Evolutionary conservation across 164 flowering plant genomes (phyloP), one percentile per base, ranked within the genome.

Genomic region (Taxillus chinensis): DNA sequence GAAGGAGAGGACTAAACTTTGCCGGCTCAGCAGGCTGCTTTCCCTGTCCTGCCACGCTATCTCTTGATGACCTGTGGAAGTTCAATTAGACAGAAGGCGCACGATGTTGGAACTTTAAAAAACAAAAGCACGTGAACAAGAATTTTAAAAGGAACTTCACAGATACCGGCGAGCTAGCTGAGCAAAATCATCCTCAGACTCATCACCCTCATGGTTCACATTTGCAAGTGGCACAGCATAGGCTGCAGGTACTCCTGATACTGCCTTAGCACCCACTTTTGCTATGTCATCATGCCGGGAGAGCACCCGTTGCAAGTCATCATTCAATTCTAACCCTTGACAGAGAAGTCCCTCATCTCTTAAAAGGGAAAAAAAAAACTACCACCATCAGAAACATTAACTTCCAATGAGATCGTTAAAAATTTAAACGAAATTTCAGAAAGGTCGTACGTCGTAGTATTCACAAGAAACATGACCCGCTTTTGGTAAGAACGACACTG

Each of bases 331-430:
- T 79, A 95, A 75, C 63, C 96, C 99, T 64, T 80, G 90, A 67
- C 73, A 74, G 7, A 95, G 81, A 72, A 95, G 96, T 53, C 79
- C 85, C 79, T 95, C 99, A 52, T 91, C 86, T 68, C 99, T 95
- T 76, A 65, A 5, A 55, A 72, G 69, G 62, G 7, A 12, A 64
- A 64, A 55, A 27, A 71, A 61, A 45, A 49, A 54, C 39, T 10
- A 67, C 65, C 27, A 55, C 37, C 43, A 43, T 70, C 55, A 70
- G 56, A 10, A 51, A 15, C 41, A 62, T 62, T 46, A 56, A 7
- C 5, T 27, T 5, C 11, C 15, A 54, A 39, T 27, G 14, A 41
- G 46, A 13, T 8, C 45, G 12, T 8, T 52, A 41, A 40, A 53
- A 40, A n/a, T 14, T 9, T 52, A 42, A 54, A 57, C 3, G 9